Evolutionary conservation across 1,139 yeast genomes (phyloP), one percentile per base, ranked within the genome.

Genomic region (Scheffersomyces titani): DNA sequence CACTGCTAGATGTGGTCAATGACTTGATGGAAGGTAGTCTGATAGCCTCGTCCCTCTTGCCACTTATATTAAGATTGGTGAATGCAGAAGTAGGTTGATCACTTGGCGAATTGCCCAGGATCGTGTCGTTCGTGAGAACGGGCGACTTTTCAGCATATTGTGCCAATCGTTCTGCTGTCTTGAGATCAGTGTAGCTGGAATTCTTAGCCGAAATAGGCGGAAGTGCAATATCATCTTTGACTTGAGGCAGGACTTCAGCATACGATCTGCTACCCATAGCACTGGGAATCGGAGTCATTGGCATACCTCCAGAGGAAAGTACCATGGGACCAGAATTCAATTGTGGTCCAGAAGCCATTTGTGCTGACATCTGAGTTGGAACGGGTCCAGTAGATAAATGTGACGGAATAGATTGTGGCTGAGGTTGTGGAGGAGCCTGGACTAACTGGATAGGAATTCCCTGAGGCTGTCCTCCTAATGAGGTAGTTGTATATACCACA

Each of bases 21-120:
- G 65, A 54, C 40, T 65, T 63, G 7, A 71, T 69, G 1, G 73
- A 67, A 6, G 75, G 74, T 44, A 72, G 62, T 51, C 65, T 70
- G 52, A 70, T 62, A 9, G 61, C 65, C 7, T 53, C 47, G 9
- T 57, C 58, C 6, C 47, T 52, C 47, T 47, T 55, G 19, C 61
- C 64, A 52, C 54, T 61, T 30, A 62, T 52, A 45, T 56, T 55
- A 49, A 63, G 59, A 46, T 63, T 61, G 51, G 60, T 60, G 50
- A 62, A 59, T 19, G 66, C 61, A 19, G 57, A 52, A 6, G 64
- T 61, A 24, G 61, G 58, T 20, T 61, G 49, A 18, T 46, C 49
- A 19, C 49, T 46, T 6, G 24, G 24, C 16, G 49, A 46, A 20
- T 20, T n/a, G 24, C 20, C 24, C 20, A 16, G 22, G 13, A 46